Base-by-base conservation (phyloP, 352 stramenopile species). In the Phytophthora niederhauseri region DNA sequence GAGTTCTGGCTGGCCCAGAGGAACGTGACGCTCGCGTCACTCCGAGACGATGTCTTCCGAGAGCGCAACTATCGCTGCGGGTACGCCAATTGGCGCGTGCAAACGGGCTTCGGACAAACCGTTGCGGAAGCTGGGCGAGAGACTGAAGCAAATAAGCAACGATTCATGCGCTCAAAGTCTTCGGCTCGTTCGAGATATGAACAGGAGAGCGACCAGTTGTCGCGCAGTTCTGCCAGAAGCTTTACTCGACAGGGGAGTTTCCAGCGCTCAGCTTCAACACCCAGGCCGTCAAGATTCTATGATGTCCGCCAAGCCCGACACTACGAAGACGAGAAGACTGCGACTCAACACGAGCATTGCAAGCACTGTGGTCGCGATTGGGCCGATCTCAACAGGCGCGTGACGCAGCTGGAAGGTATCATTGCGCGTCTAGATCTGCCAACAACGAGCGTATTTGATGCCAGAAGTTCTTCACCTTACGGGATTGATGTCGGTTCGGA, bases 1-100 rank as follows among this genome's bases (percentile, higher is more conserved):
- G 45, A 75, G 34, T 75, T 75, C 26, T 75, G 68, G 68, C 46
- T 72, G 12, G 63, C 63, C 4, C 68, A 72, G 31, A 55, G 57
- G 12, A 60, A 68, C 28, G 31, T 75, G 51, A 61, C 56, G 2
- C 36, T 75, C 15, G 45, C 55, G 9, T 60, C 56, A 11, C 36
- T 72, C 17, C 61, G 28, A 56, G 26, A 68, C 20, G 20, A 66
- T 17, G 45, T 60, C 19, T 34, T 54, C 24, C 65, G 17, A 45
- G 68, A 75, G 41, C 68, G 68, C 0, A 43, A 9, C 4, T 75
- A 68, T 41, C 68, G 68, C 8, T 72, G 26, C 11, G 24, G 24
- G 2, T 75, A 72, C n/a, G 68, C 68, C 6, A 57, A 68, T 28
- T 72, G 62, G 68, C 62, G 68, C 31, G 31, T 71, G 57, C 49